Percentiles rank a stretch among this genome's conserved stretches.
Evolutionary conservation across 305 asterid genomes (phyloP).

Genomic region (Fraxinus floribunda): DNA sequence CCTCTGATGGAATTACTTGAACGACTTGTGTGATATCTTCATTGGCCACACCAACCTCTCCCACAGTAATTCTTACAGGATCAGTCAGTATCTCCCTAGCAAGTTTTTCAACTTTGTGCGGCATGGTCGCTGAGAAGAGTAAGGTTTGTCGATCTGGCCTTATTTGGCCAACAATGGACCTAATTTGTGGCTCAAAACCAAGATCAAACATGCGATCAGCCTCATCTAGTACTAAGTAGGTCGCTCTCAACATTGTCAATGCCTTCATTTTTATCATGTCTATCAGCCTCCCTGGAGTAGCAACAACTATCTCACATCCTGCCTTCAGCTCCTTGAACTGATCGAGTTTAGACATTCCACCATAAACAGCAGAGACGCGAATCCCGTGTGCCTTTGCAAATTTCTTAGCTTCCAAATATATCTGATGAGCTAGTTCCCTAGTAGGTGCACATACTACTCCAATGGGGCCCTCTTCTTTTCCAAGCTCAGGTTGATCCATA

Average conservation of each 20-base stretch:
- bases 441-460: conserved; percentile 99
- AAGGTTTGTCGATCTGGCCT: conserved; percentile 95
- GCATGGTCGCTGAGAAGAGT: conserved; percentile 98
- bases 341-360: conserved; percentile 97
- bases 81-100: conserved; percentile 94
- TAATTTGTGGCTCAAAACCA: conserved; percentile 96
- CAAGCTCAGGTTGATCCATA: conserved; percentile 95
- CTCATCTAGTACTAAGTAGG: conserved; percentile 94
- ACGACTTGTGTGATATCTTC: conserved; percentile 93
- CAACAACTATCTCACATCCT: conserved; percentile 94
- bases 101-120: conserved; percentile 88
- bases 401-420: conserved; percentile 88
- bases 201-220: conserved; percentile 99
- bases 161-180: conserved; percentile 92
- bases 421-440: conserved; percentile 96
- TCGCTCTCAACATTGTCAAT: conserved; percentile 70
- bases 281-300: conserved; percentile 96
- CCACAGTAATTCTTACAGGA: conserved; percentile 88
- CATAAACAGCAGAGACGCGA: conserved; percentile 93
- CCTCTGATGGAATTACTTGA: conserved; percentile 71
- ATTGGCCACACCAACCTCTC: conserved; percentile 95
- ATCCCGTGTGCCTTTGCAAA: conserved; percentile 78
- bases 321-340: conserved; percentile 96
- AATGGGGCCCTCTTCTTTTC: conserved; percentile 91
- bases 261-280: conserved; percentile 98